Percentiles rank a stretch among this genome's conserved stretches.
phyloP scores from a whole-genome alignment of 371 early-diverging fungal species.

The Apophysomyces ossiformis region DNA sequence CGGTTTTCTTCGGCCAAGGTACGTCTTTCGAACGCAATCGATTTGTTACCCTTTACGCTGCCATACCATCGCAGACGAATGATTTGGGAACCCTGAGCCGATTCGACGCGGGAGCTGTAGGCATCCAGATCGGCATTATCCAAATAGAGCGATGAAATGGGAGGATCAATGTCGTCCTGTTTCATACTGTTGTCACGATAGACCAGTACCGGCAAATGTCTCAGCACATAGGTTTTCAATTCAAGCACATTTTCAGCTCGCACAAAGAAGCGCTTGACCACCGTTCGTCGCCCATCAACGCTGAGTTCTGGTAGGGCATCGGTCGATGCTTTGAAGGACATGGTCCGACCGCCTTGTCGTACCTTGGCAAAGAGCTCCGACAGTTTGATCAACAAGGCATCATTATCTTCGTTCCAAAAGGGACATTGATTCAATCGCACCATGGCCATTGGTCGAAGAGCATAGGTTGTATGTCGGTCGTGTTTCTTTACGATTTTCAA shows the following conservation, averaged over 20 bases:
- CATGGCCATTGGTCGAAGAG: slow-evolving; percentile 87
- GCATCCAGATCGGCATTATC: slow-evolving; percentile 93
- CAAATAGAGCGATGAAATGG: slow-evolving; percentile 95
- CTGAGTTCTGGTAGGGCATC: slow-evolving; percentile 38
- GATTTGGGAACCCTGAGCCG: slow-evolving; percentile 90
- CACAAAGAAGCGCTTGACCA: slow-evolving; percentile 91
- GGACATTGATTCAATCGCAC: slow-evolving; percentile 85
- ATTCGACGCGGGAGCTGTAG: slow-evolving; percentile 92
- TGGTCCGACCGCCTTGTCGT: slow-evolving; percentile 77
- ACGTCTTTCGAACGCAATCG: slow-evolving; percentile 97
- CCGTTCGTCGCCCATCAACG: slow-evolving; percentile 26
- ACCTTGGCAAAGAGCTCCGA: slow-evolving; percentile 90
- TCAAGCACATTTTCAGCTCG: slow-evolving; percentile 97
- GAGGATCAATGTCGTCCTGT: slow-evolving; percentile 78
- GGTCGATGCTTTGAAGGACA: slow-evolving; percentile 49
- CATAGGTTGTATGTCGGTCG: slow-evolving; percentile 90
- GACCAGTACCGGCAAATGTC: slow-evolving; percentile 95
- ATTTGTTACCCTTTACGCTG: slow-evolving; percentile 60
- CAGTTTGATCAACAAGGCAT: slow-evolving; percentile 85
- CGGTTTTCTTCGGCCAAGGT: slow-evolving; percentile 97
- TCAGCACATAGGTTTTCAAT: slow-evolving; percentile 91
- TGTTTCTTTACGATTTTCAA: slow-evolving; percentile 98
- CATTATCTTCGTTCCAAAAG: slow-evolving; percentile 92
- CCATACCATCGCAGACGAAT: slow-evolving; percentile 95
- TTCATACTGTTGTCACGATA: slow-evolving; percentile 78